Conservation (phyloP, 441 rosid species). For the Brassica hybrid region DNA sequence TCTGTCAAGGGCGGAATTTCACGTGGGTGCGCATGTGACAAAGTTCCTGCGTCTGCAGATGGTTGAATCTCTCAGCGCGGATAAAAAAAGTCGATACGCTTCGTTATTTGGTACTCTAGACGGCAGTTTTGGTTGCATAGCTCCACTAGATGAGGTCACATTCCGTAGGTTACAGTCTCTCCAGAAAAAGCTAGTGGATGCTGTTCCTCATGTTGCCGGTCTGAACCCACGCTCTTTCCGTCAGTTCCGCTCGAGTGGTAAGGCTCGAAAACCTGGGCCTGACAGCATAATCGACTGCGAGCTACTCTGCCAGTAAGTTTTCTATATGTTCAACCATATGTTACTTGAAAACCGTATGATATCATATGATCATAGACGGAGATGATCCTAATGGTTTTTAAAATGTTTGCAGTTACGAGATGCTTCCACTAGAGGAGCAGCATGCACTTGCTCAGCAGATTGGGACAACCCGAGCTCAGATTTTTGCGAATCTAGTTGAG, state of each 20-base stretch:
- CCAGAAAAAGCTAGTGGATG: constrained; percentile 89
- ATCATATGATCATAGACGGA: constrained; percentile 9
- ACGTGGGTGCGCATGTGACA: constrained; percentile 87
- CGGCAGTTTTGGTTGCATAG: constrained; percentile 94
- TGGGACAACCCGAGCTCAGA: constrained; percentile 81
- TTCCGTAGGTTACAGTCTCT: constrained; percentile 94
- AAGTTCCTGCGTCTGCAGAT: constrained; percentile 92
- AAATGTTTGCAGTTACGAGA: constrained; percentile 76
- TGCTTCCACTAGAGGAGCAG: constrained; percentile 94
- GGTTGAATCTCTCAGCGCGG: constrained; percentile 76
- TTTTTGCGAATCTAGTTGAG: constrained; percentile 79
- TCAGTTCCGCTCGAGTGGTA: constrained; percentile 81
- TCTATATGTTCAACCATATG: neutral
- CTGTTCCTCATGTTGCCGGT: constrained; percentile 96
- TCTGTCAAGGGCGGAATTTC: constrained; percentile 96
- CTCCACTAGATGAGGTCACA: constrained; percentile 96
- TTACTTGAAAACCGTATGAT: neutral
- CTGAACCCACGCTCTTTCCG: constrained; percentile 94
- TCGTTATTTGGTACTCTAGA: constrained; percentile 91
- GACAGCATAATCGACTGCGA: constrained; percentile 97
- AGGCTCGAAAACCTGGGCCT: constrained; percentile 93
- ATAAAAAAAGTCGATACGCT: constrained; percentile 93
- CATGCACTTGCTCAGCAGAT: constrained; percentile 85
- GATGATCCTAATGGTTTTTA: constrained; percentile 20
- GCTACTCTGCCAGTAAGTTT: constrained; percentile 87